Evolutionary conservation across 2,329 filamentous ascomycete species (phyloP), one percentile per base, ranked within the genome.

Genomic region (Acrocalymma vagum): DNA sequence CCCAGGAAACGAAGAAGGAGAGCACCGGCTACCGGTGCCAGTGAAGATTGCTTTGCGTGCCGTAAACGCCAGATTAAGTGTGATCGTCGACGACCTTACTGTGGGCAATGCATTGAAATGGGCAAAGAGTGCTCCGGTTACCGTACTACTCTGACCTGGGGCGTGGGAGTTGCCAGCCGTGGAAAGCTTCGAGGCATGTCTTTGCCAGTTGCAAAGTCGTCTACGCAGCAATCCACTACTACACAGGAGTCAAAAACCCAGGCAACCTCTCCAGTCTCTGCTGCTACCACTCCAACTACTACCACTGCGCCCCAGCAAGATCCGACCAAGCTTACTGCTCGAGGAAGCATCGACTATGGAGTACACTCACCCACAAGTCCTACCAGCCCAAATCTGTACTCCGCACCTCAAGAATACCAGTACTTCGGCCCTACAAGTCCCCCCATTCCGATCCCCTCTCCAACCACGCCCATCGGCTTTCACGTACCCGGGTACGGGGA

Each of bases 121-220:
- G 92, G 91, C 53, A 91, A 90, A 68, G 91, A 95, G 65, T 97
- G 93, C 75, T 91, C 90, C 18, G 93, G 93, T 45, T 97, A 97
- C 78, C 95, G 95, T 75, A 97, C 93, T 11, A 92, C 93, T 58
- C 79, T 97, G 72, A 97, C 93, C 30, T 97, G 93, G 93, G 91
- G 91, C 27, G 90, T 96, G 31, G 93, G 93, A 35, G 93, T 97
- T 44, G 93, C 93, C 41, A 96, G 92, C 72, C 86, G 93, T 62
- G 93, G 93, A 65, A 97, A 97, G 77, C 84, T 97, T 51, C 84
- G 93, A 48, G 93, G 93, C 25, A 78, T 96, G 55, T 92, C 92
- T 41, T 77, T 95, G 42, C 84, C 84, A 8, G 73, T 86, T 35
- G 76, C 78, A 25, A 78, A 77, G 37, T 70, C 72, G 37, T 63